Base-by-base conservation (phyloP, 495 filamentous ascomycete species). In the Talaromyces wortmannii region DNA sequence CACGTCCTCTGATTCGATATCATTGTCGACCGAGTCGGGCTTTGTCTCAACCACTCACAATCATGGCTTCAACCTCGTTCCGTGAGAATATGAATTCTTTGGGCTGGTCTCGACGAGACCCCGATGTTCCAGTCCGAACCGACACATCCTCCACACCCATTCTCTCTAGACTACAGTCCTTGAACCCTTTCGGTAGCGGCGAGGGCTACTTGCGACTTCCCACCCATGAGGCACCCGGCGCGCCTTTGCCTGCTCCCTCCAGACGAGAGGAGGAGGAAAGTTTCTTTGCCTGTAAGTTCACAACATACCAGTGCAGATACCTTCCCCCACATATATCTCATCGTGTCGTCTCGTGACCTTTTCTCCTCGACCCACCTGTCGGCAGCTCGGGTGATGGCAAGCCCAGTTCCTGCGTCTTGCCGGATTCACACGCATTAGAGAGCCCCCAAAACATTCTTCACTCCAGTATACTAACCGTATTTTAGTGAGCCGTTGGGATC, bases 401-500 rank as follows among this genome's bases (percentile, higher is more conserved):
- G 46, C 58, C 55, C 50, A 69, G 72, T 72, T 70, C 69, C 69
- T 74, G 69, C 72, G 61, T 67, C 67, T 61, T 62, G 56, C 63
- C 58, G 63, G 63, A 61, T 63, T 67, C 63, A 53, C 55, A 33
- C 45, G 52, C 52, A 50, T 56, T 56, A 51, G 45, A 13, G 36
- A 57, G 45, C 53, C 63, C 13, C 13, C 13, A 10, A 13, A 10
- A 71, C 62, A 50, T 45, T 48, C 45, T 48, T 15, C 44, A 46
- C 29, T 29, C 16, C 16, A 53, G 13, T 7, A 31, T 44, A 16
- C 50, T 16, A 44, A 15, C 31, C n/a, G 33, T 47, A 43, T 33
- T 58, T 71, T 70, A 98, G 94, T 98, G 77, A 96, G 90, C 69
- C 83, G 94, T 67, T 97, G 94, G 94, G 94, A 98, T 71, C 89